Percentiles rank a stretch among this genome's conserved stretches.
These are phyloP conservation scores for Stellera chamaejasme DNA, from an alignment of 345 rosid genomes.

Conservation along the genomic window DNA sequence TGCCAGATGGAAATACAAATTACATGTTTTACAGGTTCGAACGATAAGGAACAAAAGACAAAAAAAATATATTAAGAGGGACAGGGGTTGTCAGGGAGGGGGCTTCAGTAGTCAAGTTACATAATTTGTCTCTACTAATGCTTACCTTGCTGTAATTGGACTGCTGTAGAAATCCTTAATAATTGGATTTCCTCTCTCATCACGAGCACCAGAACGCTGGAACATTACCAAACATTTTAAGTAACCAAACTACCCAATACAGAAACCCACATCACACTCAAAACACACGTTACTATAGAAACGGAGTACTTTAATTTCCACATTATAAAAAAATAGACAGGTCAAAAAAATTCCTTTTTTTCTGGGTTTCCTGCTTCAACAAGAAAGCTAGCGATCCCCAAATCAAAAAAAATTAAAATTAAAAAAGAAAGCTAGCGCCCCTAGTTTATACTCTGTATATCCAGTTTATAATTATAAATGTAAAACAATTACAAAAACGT, in stretches of 20 bases:
- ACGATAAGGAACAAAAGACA: slow-evolving; percentile 1
- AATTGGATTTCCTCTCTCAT: slow-evolving; percentile 72
- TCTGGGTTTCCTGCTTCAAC: too few relatives aligned
- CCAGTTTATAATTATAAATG: too few relatives aligned
- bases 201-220: slow-evolving; percentile 81
- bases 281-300: background rate
- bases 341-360: too few relatives aligned
- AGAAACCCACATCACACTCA: slow-evolving; percentile 4
- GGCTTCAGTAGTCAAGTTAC: background rate
- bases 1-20: slow-evolving; percentile 28
- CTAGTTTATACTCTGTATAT: too few relatives aligned
- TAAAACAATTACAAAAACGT: too few relatives aligned
- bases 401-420: too few relatives aligned
- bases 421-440: too few relatives aligned
- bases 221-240: slow-evolving; percentile 11
- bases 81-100: background rate
- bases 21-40: slow-evolving; percentile 9
- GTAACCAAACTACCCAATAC: background rate
- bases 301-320: too few relatives aligned
- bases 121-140: slow-evolving; percentile 8
- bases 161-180: slow-evolving; percentile 76
- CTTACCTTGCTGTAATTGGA: slow-evolving; percentile 90
- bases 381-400: too few relatives aligned
- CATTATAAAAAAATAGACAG: too few relatives aligned
- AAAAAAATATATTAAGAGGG: slow-evolving; percentile 2